Base-by-base conservation (phyloP, 768 basidiomycete species). In the Asterophora parasitica region DNA sequence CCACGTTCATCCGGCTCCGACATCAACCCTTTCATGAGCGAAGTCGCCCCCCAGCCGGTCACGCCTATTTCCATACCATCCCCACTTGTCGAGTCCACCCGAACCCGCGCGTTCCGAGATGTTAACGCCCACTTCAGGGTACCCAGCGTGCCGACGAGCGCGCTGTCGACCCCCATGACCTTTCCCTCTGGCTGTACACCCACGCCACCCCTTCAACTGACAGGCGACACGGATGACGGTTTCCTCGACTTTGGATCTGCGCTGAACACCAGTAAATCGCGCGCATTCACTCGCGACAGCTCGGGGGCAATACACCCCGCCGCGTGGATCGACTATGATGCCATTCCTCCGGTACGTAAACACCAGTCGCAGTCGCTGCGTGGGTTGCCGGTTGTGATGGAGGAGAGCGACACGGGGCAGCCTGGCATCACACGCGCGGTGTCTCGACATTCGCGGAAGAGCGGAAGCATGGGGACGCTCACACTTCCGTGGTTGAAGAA, bases 281-380 rank as follows among this genome's bases (percentile, higher is more conserved):
- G 27, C 15, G 28, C 40, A 4, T 40, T 42, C n/a, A 38, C 15
- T 10, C 26, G 41, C 11, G 46, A 46, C 10, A 52, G 43, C 1
- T 16, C 20, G 7, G 50, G 46, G 3, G 15, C 4, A 5, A 33
- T 28, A 20, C 39, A 44, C 36, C 49, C 52, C 31, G 47, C 34
- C 11, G 52, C 51, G 5, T 58, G 54, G 54, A 52, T 57, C 4
- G 46, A 52, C 30, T 54, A 47, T 15, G 39, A 51, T 15, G 44
- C 52, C 12, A 60, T 57, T 36, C 42, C 48, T n/a, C 23, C 16
- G 27, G 17, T 7, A 4, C 10, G 16, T 26, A 42, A 31, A 43
- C 49, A 19, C 37, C 50, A 20, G 50, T 40, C 15, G 42, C 28
- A 30, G 28, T 5, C 28, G 28, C n/a, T n/a, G n/a, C n/a, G n/a